Evolutionary conservation across 2,329 filamentous ascomycete genomes (phyloP), one percentile per base, ranked within the genome.

Genomic region (Neonectria neomacrospora): DNA sequence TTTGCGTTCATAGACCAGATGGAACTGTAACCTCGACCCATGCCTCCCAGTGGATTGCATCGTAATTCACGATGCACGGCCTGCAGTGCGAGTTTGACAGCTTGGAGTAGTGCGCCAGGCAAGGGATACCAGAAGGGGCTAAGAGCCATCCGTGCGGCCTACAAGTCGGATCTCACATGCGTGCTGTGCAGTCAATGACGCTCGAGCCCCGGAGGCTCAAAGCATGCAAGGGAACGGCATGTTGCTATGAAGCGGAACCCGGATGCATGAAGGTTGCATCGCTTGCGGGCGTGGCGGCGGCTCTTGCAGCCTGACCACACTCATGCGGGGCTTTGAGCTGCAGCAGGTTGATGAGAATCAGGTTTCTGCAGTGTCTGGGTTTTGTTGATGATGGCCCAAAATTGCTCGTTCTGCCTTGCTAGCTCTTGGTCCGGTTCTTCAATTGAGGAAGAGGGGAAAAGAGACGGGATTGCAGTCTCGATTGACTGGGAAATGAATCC

Each of bases 401-500:
- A 74, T 64, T 81, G 79, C 42, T 80, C 76, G 58, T 83, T 81
- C 63, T 83, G 81, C 58, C 76, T 79, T 3, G 61, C 63, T 39
- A 73, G 54, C 23, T 73, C 68, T 2, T 64, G 37, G 39, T 73
- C 70, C 16, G 64, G 67, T 32, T 48, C 56, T 18, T 28, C 58
- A 2, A 55, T 53, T n/a, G 64, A 50, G 39, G 72, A 61, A 79
- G 78, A 47, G 16, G 63, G 52, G 7, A 68, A 63, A 50, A 88
- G 81, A 6, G 81, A 78, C 3, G 82, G 73, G 23, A 87, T 80
- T 12, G 85, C 86, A 47, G 79, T 75, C 65, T 87, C 82, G 32
- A 90, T 73, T 2, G 80, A 74, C 16, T 82, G 79, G 5, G 75
- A 69, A 0, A 83, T 77, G 57, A 88, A 81, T 0, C 86, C 86